Conservation (phyloP, 805 yeast genomes). For the Debaryomyces prosopidis region DNA sequence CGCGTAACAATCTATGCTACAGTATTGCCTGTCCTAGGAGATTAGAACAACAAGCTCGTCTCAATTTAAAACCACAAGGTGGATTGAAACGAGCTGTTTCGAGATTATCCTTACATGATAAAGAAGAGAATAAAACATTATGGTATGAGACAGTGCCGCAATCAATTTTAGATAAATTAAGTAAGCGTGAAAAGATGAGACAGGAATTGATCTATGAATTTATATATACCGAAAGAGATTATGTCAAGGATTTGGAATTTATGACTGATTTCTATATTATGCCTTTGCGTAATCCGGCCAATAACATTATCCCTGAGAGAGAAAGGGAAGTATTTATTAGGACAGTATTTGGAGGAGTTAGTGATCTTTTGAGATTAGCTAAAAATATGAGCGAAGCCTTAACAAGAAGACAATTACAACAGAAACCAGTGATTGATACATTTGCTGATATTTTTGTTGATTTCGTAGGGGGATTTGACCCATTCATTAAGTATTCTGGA, state of each 20-base stretch:
- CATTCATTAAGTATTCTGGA: slow-evolving; percentile 91
- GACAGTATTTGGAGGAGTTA: slow-evolving; percentile 87
- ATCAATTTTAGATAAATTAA: slow-evolving; percentile 71
- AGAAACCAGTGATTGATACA: slow-evolving; percentile 77
- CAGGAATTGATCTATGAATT: slow-evolving; percentile 96
- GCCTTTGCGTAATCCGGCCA: slow-evolving; percentile 75
- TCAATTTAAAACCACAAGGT: slow-evolving; percentile 85
- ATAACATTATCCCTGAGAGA: slow-evolving; percentile 78
- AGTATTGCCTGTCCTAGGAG: slow-evolving; percentile 96
- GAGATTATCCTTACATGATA: slow-evolving; percentile 63
- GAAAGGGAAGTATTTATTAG: slow-evolving; percentile 90
- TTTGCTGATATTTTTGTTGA: slow-evolving; percentile 88
- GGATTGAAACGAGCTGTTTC: slow-evolving; percentile 78
- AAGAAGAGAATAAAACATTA: slow-evolving; percentile 74
- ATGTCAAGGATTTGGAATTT: slow-evolving; percentile 91
- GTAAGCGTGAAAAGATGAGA: slow-evolving; percentile 83
- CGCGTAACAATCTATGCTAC: slow-evolving; percentile 83
- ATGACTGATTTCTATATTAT: slow-evolving; percentile 91
- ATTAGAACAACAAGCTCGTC: slow-evolving; percentile 91
- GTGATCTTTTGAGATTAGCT: slow-evolving; percentile 83
- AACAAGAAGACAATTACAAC: slow-evolving; percentile 78
- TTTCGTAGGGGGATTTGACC: slow-evolving; percentile 83
- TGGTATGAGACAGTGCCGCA: slow-evolving; percentile 94
- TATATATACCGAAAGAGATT: slow-evolving; percentile 90
- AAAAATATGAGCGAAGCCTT: slow-evolving; percentile 85